Evolutionary conservation across 1,139 yeast species (phyloP), one percentile per base, ranked within the genome.

Genomic region (Debaryomyces sp.): DNA sequence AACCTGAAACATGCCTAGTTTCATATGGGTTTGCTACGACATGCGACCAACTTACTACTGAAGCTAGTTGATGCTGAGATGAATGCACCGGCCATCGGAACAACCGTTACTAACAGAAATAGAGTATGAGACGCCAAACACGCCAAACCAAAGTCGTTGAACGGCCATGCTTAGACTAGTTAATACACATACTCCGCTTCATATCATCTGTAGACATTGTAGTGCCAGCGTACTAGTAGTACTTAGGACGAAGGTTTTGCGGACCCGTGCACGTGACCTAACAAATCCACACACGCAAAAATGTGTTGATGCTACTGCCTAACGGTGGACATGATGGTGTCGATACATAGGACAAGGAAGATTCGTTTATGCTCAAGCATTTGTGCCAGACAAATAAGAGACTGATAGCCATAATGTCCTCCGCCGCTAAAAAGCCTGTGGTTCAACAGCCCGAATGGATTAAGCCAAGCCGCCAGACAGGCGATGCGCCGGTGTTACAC

Each of bases 1-100:
- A 52, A 54, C 56, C 63, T 59, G 80, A 67, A 63, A 75, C 80
- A 70, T 64, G 81, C 81, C 81, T 73, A 71, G 80, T 75, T 73
- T 70, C 78, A 63, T 53, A 58, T 60, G 71, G 71, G 60, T 61
- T 42, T 50, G 52, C 49, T 53, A 61, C 60, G 60, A 42, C 59
- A 75, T 75, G 80, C 80, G 79, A 75, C 79, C 78, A 75, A 54
- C 53, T 54, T 41, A 26, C 24, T n/a, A 21, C 49, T 42, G 46
- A 46, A 17, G 10, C 41, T 15, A 23, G 21, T 35, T 13, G 39
- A 21, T n/a, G 39, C 15, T 21, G 39, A 9, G 10, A 8, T 5
- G 15, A 35, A 13, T 12, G 29, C 24, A 30, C 44, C 35, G 18
- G 6, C 3, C 6, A 17, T 7, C 12, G 22, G 35, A 27, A 32